phyloP scores from a whole-genome alignment of 73 alveolate species.

The Urostyla sp. region DNA sequence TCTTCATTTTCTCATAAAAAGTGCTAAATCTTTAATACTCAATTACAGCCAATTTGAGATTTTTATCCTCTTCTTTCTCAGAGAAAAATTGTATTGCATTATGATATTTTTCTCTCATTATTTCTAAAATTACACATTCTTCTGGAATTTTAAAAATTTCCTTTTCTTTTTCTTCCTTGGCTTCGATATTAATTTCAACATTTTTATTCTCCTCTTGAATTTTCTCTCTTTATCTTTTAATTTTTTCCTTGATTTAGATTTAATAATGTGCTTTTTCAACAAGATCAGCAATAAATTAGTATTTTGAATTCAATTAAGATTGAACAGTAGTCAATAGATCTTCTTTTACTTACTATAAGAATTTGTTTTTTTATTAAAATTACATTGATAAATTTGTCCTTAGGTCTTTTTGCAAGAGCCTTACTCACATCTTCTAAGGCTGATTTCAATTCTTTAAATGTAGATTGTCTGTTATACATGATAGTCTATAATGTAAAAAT shows the following conservation, averaged over 20 bases:
- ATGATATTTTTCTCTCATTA: constrained; percentile 42
- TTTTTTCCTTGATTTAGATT: background rate
- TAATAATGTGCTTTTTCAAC: constrained; percentile 23
- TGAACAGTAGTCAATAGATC: background rate
- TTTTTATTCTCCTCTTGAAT: constrained; percentile 4
- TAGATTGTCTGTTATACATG: constrained; percentile 9
- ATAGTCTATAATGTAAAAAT: background rate
- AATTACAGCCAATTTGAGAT: constrained; percentile 22
- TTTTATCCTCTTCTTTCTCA: constrained; percentile 39
- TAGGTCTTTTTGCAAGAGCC: constrained; percentile 35
- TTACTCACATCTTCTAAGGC: constrained; percentile 31
- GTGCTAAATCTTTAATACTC: constrained; percentile 47
- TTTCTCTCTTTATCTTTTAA: background rate
- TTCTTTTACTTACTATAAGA: too few relatives aligned
- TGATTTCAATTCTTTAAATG: constrained; percentile 9
- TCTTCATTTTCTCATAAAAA: constrained; percentile 45
- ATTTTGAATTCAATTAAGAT: background rate
- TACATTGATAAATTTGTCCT: constrained; percentile 34
- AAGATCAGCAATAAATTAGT: background rate
- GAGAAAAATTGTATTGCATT: constrained; percentile 36
- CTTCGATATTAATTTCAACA: background rate
- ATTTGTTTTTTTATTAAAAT: too few relatives aligned
- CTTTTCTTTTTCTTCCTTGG: background rate
- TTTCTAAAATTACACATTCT: constrained; percentile 39
- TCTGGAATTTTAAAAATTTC: constrained; percentile 23